A percentile compares a stretch with the other conserved stretches of the same genome.
These are phyloP conservation scores for Aspergillus costaricaensis DNA, from an alignment of 2,329 filamentous ascomycete species.

Conservation along the genomic window DNA sequence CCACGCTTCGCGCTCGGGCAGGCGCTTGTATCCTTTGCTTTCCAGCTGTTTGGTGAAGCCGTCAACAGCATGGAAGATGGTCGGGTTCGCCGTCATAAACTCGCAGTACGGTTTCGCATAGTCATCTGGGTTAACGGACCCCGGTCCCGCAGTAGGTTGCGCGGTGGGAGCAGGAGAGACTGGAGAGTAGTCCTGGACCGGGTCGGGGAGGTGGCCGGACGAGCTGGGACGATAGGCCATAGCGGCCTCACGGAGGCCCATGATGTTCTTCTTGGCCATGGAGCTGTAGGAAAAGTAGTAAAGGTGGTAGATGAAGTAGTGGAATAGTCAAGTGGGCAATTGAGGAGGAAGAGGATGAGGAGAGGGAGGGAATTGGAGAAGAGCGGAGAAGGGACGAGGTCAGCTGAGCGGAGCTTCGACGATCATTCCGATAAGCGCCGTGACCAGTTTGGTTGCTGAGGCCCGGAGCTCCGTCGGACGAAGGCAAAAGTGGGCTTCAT, in stretches of 20 bases:
- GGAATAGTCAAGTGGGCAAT: background rate
- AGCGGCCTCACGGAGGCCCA: conserved; percentile 30
- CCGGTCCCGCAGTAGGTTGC: conserved; percentile 16
- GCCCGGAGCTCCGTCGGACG: background rate
- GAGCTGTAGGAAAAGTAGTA: background rate
- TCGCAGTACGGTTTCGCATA: conserved; percentile 84
- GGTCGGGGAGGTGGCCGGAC: conserved; percentile 29
- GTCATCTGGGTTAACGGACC: conserved; percentile 50
- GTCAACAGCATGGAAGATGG: conserved; percentile 85
- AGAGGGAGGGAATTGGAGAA: conserved; percentile 9
- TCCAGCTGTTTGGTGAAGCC: conserved; percentile 74
- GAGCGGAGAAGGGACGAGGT: background rate
- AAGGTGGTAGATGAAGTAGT: background rate
- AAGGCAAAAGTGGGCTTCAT: background rate
- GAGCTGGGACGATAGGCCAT: conserved; percentile 31
- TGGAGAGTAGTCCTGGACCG: conserved; percentile 19
- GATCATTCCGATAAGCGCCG: background rate
- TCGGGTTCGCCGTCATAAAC: conserved; percentile 87
- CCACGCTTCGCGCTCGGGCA: conserved; percentile 80
- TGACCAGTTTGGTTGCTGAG: background rate
- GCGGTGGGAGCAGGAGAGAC: conserved; percentile 7
- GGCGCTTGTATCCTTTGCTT: conserved; percentile 71
- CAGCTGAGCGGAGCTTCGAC: background rate
- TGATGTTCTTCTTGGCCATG: conserved; percentile 37
- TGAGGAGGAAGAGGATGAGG: conserved; percentile 7